Evolutionary conservation across 495 filamentous ascomycete species (phyloP), one percentile per base, ranked within the genome.

Genomic region (Penicillium samsonianum): DNA sequence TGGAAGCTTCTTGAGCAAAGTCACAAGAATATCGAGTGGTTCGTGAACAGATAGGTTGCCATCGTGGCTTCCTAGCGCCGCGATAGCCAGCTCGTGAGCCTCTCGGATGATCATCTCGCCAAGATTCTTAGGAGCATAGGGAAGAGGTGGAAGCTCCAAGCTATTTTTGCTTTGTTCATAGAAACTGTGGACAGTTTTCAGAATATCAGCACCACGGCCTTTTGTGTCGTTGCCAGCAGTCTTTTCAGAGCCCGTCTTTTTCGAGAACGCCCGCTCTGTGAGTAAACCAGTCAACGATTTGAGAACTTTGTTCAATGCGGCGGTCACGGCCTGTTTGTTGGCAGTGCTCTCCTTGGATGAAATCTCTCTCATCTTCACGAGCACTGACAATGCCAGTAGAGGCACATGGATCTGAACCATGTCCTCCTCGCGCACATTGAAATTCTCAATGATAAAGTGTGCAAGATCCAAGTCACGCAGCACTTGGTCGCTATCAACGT

Each of bases 351-450:
- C 26, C 31, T 47, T 31, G 4, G 65, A 54, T 26, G 61, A 63
- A 1, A 76, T 45, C 46, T 76, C 66, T 17, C 65, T 64, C 64
- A 73, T 70, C 48, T 78, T 87, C n/a, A 84, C 75, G 11, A 96
- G 73, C 11, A 90, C 72, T 10, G 87, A 81, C 14, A 96, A 67
- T 16, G 83, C 82, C 52, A 89, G 76, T 17, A 94, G 70, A 46
- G 94, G 94, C 31, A 90, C 86, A 73, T 99, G 94, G 4, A 88
- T 73, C 28, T 88, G 77, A 33, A 96, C 69, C 94, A 99, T 98
- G 67, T 99, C 94, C 68, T 98, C 93, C 70, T 98, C 94, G 49
- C 87, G 84, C 33, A 98, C 82, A 73, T 97, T 98, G 80, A 98
- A 99, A 56, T 91, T 85, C 4, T 82, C 76, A 57, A 97, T 75